Conservation (phyloP, 2,329 filamentous ascomycete genomes). For the Penicillium sp. region DNA sequence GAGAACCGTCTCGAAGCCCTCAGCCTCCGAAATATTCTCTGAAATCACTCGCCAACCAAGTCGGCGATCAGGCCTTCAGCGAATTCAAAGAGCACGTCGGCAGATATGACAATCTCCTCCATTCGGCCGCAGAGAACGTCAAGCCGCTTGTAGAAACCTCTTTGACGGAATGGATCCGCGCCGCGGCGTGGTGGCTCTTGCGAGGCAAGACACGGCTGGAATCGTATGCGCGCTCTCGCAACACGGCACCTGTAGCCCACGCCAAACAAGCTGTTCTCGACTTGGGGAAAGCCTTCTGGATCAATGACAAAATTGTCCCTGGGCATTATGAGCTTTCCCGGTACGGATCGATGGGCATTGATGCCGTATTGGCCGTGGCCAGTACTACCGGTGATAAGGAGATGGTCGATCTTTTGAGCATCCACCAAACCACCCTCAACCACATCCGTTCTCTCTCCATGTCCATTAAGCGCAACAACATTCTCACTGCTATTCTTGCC, state of each 20-base stretch:
- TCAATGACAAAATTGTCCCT: constrained; percentile 53
- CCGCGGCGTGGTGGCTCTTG: constrained; percentile 86
- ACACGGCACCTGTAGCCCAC: constrained; percentile 45
- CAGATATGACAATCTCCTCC: constrained; percentile 75
- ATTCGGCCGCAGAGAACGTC: constrained; percentile 73
- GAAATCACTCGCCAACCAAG: constrained; percentile 43
- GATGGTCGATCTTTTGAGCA: constrained; percentile 50
- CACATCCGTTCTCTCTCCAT: constrained; percentile 73
- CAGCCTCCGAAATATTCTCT: constrained; percentile 38
- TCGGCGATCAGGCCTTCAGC: constrained; percentile 66
- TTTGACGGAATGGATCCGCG: constrained; percentile 69
- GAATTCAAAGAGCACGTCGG: constrained; percentile 71
- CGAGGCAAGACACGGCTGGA: constrained; percentile 78
- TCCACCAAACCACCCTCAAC: constrained; percentile 59
- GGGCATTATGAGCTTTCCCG: constrained; percentile 41
- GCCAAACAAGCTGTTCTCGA: constrained; percentile 79
- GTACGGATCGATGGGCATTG: constrained; percentile 45
- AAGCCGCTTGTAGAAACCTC: constrained; percentile 66
- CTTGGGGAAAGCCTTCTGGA: constrained; percentile 83
- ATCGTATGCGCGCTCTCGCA: constrained; percentile 64
- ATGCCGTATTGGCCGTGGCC: constrained; percentile 43
- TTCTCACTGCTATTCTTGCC: constrained; percentile 65
- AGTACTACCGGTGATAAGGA: constrained; percentile 49
- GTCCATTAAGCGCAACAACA: constrained; percentile 82
- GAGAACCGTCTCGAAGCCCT: constrained; percentile 21